Evolutionary conservation across 495 filamentous ascomycete genomes (phyloP).

Genomic region (Rostrohypoxylon terebratum): DNA sequence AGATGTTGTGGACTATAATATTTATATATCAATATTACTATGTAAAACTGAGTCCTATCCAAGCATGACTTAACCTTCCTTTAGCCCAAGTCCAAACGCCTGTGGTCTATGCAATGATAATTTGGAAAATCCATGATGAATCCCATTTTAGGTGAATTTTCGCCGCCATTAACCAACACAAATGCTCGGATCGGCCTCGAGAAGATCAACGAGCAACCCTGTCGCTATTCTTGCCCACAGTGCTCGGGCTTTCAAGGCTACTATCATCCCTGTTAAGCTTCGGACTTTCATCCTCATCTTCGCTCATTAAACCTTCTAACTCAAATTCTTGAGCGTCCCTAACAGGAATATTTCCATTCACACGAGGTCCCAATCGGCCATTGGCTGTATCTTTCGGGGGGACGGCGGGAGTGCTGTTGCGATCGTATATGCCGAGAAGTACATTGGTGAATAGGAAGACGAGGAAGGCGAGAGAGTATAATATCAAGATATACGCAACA

Average conservation of each 20-base stretch:
- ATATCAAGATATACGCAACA: conserved; percentile 89
- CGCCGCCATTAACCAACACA: background rate
- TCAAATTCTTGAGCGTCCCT: conserved; percentile 92
- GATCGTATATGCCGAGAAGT: conserved; percentile 84
- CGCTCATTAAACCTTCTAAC: conserved; percentile 88
- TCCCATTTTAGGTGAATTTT: background rate
- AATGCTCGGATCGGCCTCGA: background rate
- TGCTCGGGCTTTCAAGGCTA: conserved; percentile 53
- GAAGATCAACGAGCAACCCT: conserved; percentile 34
- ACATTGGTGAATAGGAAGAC: conserved; percentile 90
- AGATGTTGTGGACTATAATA: background rate
- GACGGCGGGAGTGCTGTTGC: conserved; percentile 53
- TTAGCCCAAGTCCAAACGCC: conserved; percentile 30
- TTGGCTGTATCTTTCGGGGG: conserved; percentile 47
- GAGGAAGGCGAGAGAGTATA: conserved; percentile 90
- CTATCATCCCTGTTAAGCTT: conserved; percentile 45
- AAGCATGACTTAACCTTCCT: conserved; percentile 1
- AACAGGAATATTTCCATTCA: conserved; percentile 70
- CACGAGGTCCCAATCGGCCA: conserved; percentile 46
- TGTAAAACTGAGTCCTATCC: conserved; percentile 9
- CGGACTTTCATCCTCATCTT: conserved; percentile 71
- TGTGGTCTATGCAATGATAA: conserved; percentile 36
- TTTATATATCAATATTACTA: conserved; percentile 17
- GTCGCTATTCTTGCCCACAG: conserved; percentile 53
- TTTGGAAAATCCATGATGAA: background rate